Base-by-base conservation (phyloP, 257 asterid species). In the Nicotiana obtusifolia region DNA sequence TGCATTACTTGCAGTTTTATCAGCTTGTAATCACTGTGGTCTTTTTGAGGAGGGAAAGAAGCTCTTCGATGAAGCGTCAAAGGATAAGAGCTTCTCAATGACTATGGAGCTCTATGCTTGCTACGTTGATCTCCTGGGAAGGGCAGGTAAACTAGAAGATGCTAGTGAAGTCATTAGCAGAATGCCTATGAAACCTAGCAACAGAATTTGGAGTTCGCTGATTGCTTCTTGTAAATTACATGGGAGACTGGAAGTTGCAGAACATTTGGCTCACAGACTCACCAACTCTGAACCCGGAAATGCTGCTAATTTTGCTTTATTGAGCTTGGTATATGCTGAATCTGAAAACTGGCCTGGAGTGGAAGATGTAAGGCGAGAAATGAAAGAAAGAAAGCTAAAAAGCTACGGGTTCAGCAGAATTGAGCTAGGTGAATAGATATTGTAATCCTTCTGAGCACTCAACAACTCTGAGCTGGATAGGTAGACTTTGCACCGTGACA, bases 11-110 rank as follows among this genome's bases (percentile, higher is more conserved):
- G 92, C 93, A 10, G 84, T 83, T 10, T 77, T 92, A 73, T 82
- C 91, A 15, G 84, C 94, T 28, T 94, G 97, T 84, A 90, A 87
- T 82, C 95, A 90, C 44, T 85, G 90, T 1, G 95, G 97, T 66
- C 88, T 89, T 11, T 85, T 90, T 16, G 88, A 90, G 14, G 93
- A 90, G 78, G 98, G 94, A n/a, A 84, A 78, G 30, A 24, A 35
- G 82, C 8, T 91, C 20, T 92, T 92, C 30, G 71, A 86, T 33
- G 85, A 60, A 83, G 92, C 92, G 0, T 41, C 64, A 69, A 73
- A 82, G 26, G 89, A 90, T 65, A 56, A 13, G 3, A 77, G 85
- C 15, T 83, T 86, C 8, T 22, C 67, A 35, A 77, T 89, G 82
- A 86, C 87, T 0, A 11, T 83, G 54, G 94, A 92, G 81, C 97